Percentiles rank a stretch among this genome's conserved stretches.
These are phyloP conservation scores for Amylostereum areolatum DNA, from an alignment of 1,284 basidiomycete genomes.

Conservation along the genomic window DNA sequence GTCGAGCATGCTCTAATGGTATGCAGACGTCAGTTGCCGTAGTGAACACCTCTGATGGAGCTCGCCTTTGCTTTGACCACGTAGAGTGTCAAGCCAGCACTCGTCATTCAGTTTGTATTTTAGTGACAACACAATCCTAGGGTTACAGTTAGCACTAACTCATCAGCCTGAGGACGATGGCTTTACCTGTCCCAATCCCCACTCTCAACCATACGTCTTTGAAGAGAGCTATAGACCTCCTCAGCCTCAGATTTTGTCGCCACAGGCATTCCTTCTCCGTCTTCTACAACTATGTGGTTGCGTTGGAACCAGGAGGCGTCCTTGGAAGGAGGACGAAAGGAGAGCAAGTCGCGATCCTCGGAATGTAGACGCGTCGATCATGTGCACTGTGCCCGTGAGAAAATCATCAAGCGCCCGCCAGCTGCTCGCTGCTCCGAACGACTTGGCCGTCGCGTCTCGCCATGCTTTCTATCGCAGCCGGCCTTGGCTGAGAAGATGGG, in stretches of 20 bases:
- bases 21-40: neutral
- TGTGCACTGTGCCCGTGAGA: no score
- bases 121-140: constrained; percentile 13
- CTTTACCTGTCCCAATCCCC: constrained; percentile 19
- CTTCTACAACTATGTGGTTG: no score
- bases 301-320: no score
- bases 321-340: neutral
- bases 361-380: no score
- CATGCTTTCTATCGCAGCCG: no score
- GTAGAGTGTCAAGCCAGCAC: constrained; percentile 16
- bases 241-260: constrained; percentile 11
- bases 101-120: constrained; percentile 15
- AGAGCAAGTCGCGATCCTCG: neutral
- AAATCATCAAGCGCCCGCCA: no score
- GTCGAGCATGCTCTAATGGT: constrained; percentile 11
- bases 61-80: constrained; percentile 12
- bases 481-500: constrained; percentile 6
- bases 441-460: no score
- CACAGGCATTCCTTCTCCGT: constrained; percentile 5
- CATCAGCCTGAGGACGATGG: neutral
- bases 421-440: no score
- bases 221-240: constrained; percentile 13
- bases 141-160: neutral
- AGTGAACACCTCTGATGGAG: neutral
- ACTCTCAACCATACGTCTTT: constrained; percentile 14